These are phyloP conservation scores for Arthrobotrys musiformis DNA, from an alignment of 2,329 filamentous ascomycete genomes.

Conservation along the genomic window DNA sequence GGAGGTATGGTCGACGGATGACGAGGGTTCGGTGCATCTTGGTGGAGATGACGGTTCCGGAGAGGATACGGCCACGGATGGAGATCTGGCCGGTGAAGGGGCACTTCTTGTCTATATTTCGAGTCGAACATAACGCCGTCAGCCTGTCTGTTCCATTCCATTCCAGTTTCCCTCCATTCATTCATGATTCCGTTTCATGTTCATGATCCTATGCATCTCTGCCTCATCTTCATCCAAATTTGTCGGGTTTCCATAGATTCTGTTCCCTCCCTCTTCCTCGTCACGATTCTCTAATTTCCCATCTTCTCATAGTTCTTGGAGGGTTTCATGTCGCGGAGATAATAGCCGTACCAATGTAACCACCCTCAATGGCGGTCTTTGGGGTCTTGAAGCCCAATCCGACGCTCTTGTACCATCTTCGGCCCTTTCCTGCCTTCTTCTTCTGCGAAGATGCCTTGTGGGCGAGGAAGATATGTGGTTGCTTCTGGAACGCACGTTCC, in stretches of 20 bases:
- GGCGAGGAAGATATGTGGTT: conserved; percentile 99
- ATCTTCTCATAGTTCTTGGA: conserved; percentile 3
- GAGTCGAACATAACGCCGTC: conserved; percentile 22
- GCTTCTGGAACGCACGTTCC: conserved; percentile 99
- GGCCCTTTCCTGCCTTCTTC: conserved; percentile 87
- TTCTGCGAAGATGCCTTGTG: conserved; percentile 89
- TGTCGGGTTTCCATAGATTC: background rate
- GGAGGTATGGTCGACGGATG: conserved; percentile 99
- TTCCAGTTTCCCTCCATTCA: background rate
- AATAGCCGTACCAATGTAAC: conserved; percentile 81
- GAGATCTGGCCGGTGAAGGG: conserved; percentile 99
- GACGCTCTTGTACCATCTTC: conserved; percentile 99
- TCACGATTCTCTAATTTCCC: conserved; percentile 4
- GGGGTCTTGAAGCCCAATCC: conserved; percentile 99
- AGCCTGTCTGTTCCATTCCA: conserved; percentile 1
- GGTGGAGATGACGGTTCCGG: conserved; percentile 98
- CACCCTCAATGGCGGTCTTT: conserved; percentile 97
- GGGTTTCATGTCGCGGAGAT: conserved; percentile 16
- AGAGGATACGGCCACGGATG: conserved; percentile 99
- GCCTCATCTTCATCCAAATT: too few relatives aligned
- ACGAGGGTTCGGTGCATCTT: conserved; percentile 99
- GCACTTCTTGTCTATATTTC: conserved; percentile 95
- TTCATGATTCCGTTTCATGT: background rate
- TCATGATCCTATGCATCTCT: too few relatives aligned
- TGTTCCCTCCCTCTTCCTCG: background rate